Conservation (phyloP, 805 yeast genomes). For the Metschnikowia amazonensis region DNA sequence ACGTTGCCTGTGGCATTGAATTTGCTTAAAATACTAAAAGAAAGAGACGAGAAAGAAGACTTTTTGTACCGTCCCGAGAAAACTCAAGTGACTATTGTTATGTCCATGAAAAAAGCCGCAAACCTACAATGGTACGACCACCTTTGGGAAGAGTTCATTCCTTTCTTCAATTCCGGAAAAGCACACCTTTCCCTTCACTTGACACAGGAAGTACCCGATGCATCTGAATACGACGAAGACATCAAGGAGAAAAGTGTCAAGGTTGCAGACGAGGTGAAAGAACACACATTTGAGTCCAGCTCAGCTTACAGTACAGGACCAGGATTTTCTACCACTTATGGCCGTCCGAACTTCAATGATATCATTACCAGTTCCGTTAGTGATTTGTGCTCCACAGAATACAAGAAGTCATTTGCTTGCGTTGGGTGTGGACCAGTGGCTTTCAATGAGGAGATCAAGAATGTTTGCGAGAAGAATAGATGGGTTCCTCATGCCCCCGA, state of each 20-base stretch:
- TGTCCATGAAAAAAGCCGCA: slow-evolving; percentile 27
- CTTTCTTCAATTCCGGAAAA: slow-evolving; percentile 22
- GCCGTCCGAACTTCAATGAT: slow-evolving; percentile 21
- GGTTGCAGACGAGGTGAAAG: background rate
- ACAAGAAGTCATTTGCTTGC: slow-evolving; percentile 34
- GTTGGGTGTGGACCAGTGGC: slow-evolving; percentile 38
- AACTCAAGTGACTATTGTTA: slow-evolving; percentile 27
- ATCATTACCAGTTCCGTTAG: slow-evolving; percentile 18
- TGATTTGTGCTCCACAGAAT: slow-evolving; percentile 11
- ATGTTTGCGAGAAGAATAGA: slow-evolving; percentile 28
- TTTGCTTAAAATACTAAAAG: slow-evolving; percentile 27
- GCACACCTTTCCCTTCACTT: slow-evolving; percentile 26
- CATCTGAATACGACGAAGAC: slow-evolving; percentile 6
- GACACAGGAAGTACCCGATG: slow-evolving; percentile 21
- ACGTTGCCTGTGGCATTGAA: slow-evolving; percentile 44
- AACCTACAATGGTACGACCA: slow-evolving; percentile 38
- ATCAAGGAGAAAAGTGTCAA: slow-evolving; percentile 2
- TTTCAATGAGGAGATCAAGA: slow-evolving; percentile 28
- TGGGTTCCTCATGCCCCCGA: slow-evolving; percentile 32
- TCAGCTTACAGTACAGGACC: background rate
- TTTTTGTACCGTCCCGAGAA: slow-evolving; percentile 30
- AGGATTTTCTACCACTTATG: slow-evolving; percentile 9
- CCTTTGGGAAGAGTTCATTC: slow-evolving; percentile 27
- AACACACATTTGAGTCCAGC: slow-evolving; percentile 5
- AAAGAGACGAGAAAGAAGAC: slow-evolving; percentile 27